Percentiles rank a stretch among this genome's conserved stretches.
Evolutionary conservation across 805 yeast genomes (phyloP).

Genomic region (Candida suzukii): DNA sequence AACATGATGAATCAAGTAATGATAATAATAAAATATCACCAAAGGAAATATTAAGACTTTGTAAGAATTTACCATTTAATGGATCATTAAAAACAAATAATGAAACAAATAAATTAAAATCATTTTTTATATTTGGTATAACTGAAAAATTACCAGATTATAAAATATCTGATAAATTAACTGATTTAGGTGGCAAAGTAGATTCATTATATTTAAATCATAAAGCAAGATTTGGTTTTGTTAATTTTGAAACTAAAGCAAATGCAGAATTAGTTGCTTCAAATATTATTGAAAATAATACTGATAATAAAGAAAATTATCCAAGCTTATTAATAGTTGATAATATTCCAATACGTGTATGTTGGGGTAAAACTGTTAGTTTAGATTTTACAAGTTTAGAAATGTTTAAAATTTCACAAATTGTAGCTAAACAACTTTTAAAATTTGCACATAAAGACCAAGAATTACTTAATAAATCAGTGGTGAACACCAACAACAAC

Average conservation of each 20-base stretch:
- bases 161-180: slow-evolving; percentile 44
- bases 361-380: slow-evolving; percentile 43
- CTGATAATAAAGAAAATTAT: slow-evolving; percentile 1
- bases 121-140: slow-evolving; percentile 73
- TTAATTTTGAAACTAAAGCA: slow-evolving; percentile 41
- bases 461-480: background rate
- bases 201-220: slow-evolving; percentile 46
- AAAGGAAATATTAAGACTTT: slow-evolving; percentile 43
- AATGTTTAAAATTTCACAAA: slow-evolving; percentile 37
- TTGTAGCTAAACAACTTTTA: slow-evolving; percentile 46
- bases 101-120: slow-evolving; percentile 32
- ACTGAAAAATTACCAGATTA: slow-evolving; percentile 62
- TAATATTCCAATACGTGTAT: slow-evolving; percentile 40
- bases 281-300: slow-evolving; percentile 6
- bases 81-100: slow-evolving; percentile 42
- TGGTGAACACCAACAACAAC: too few relatives aligned
- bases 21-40: slow-evolving; percentile 13
- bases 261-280: slow-evolving; percentile 43
- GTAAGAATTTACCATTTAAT: slow-evolving; percentile 61
- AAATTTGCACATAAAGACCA: slow-evolving; percentile 40
- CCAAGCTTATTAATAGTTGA: slow-evolving; percentile 30
- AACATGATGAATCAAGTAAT: background rate
- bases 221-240: slow-evolving; percentile 55
- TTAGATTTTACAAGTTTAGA: slow-evolving; percentile 38
- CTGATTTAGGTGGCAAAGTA: slow-evolving; percentile 35